phyloP scores from a whole-genome alignment of 2,329 filamentous ascomycete species.

The Cryphonectria nitschkei region DNA sequence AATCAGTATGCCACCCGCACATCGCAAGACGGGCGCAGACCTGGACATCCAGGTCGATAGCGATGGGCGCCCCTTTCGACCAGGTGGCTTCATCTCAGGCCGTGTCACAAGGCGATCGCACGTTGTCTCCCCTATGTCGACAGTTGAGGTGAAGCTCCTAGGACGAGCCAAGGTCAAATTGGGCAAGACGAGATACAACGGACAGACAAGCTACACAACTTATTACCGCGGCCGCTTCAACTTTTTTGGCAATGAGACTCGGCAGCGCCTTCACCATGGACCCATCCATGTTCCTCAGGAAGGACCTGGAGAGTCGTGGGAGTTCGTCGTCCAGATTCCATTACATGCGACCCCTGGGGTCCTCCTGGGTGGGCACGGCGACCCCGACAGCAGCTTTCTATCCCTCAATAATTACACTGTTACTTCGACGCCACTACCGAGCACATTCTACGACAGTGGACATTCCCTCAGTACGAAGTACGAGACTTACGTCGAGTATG shows the following conservation, averaged over 20 bases:
- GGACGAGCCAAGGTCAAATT: slow-evolving; percentile 2
- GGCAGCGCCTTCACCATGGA: slow-evolving; percentile 28
- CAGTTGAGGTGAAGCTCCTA: slow-evolving; percentile 32
- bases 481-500: slow-evolving; percentile 43
- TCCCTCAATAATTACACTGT: slow-evolving; percentile 18
- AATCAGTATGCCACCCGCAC: slow-evolving; percentile 17
- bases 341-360: slow-evolving; percentile 18
- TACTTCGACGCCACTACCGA: slow-evolving; percentile 29
- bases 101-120: slow-evolving; percentile 32
- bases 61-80: slow-evolving; percentile 18
- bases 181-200: not conserved
- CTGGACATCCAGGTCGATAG: slow-evolving; percentile 23
- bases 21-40: not conserved
- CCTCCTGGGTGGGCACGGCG: not conserved
- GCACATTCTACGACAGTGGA: slow-evolving; percentile 14
- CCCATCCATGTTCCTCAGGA: slow-evolving; percentile 34
- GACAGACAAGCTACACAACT: not conserved
- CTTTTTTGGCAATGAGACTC: slow-evolving; percentile 31
- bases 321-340: slow-evolving; percentile 38
- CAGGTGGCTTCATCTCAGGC: slow-evolving; percentile 37
- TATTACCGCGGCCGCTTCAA: slow-evolving; percentile 35
- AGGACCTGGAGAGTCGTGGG: slow-evolving; percentile 32
- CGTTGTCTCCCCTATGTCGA: slow-evolving; percentile 32
- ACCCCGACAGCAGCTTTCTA: slow-evolving; percentile 30
- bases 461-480: slow-evolving; percentile 19